Evolutionary conservation across 2,329 filamentous ascomycete genomes (phyloP).

Genomic region (Claviceps pazoutovae): DNA sequence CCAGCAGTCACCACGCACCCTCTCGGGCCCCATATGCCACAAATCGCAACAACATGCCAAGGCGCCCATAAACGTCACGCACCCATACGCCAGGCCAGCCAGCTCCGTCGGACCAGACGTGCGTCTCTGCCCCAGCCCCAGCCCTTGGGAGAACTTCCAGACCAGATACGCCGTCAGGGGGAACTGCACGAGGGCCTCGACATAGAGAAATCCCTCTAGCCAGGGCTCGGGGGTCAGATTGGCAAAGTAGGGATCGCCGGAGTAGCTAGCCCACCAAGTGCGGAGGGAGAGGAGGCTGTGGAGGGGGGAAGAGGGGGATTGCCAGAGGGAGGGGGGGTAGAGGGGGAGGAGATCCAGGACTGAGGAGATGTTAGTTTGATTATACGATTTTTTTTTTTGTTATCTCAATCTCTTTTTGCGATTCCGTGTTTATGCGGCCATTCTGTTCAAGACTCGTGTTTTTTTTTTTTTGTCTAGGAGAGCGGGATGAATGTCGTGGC

Average conservation of each 20-base stretch:
- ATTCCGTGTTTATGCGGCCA: neutral
- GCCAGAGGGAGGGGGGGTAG: conserved; percentile 35
- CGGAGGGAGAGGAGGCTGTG: conserved; percentile 33
- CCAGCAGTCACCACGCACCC: conserved; percentile 27
- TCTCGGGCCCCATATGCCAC: conserved; percentile 30
- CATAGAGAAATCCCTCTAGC: conserved; percentile 35
- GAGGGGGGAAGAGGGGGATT: conserved; percentile 27
- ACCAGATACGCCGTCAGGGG: conserved; percentile 36
- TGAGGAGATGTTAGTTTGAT: conserved; percentile 11
- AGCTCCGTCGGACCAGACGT: conserved; percentile 31
- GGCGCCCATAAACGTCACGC: conserved; percentile 38
- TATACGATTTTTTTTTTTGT: neutral
- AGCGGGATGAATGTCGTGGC: too few species aligned
- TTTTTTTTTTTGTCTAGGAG: neutral
- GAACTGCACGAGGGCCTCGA: conserved; percentile 37
- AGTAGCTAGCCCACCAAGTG: conserved; percentile 30
- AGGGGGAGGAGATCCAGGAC: conserved; percentile 40
- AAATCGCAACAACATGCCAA: conserved; percentile 37
- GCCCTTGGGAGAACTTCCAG: conserved; percentile 22
- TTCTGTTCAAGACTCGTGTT: neutral
- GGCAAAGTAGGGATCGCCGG: conserved; percentile 40
- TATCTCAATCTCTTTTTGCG: neutral
- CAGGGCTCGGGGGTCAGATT: conserved; percentile 26
- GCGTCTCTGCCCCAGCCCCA: neutral
- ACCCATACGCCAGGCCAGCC: conserved; percentile 34